Base-by-base conservation (phyloP, 1,284 basidiomycete genomes). In the Ceratobasidium sp. region DNA sequence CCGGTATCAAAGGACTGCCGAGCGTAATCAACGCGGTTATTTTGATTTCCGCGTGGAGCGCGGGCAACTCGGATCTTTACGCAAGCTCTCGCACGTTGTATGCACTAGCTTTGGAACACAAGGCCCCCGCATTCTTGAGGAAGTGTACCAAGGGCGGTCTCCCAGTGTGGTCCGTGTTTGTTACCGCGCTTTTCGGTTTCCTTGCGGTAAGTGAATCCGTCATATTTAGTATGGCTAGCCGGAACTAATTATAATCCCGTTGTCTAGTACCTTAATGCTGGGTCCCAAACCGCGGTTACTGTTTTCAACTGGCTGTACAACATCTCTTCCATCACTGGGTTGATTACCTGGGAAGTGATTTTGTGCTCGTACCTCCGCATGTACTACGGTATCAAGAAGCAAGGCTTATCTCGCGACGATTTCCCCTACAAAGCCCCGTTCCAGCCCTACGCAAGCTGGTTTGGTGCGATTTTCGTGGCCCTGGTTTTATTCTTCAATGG, bases 261-360 rank as follows among this genome's bases (percentile, higher is more conserved):
- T 23, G 21, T n/a, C 32, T 34, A 67, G 62, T 85, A 83, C 79
- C 78, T 85, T 75, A 80, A 78, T 39, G 75, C 75, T 60, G 75
- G 76, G 50, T 53, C 74, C 62, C 26, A 39, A 30, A 57, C 64
- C 14, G 71, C 72, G 8, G 74, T 72, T 4, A 75, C 73, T 16
- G 57, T 76, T 39, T 82, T 82, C 76, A 77, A 79, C 75, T 83
- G 81, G 88, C 81, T 89, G 41, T 84, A 89, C 76, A 89, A 90
- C 77, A 81, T 92, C 61, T 88, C 87, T 5, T 87, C 89, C 9
- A 87, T 91, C 72, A 89, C 89, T 0, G 88, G 89, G 23, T 81
- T 93, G 69, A 83, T 91, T 59, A 87, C 86, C 26, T 91, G 88
- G 88, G 85, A 28, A 10, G 43, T 43, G 8, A 69, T 92, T 75